A percentile compares a stretch with the other conserved stretches of the same genome.
Conservation (phyloP, 495 filamentous ascomycete genomes). For the Penicillium chermesinum region DNA sequence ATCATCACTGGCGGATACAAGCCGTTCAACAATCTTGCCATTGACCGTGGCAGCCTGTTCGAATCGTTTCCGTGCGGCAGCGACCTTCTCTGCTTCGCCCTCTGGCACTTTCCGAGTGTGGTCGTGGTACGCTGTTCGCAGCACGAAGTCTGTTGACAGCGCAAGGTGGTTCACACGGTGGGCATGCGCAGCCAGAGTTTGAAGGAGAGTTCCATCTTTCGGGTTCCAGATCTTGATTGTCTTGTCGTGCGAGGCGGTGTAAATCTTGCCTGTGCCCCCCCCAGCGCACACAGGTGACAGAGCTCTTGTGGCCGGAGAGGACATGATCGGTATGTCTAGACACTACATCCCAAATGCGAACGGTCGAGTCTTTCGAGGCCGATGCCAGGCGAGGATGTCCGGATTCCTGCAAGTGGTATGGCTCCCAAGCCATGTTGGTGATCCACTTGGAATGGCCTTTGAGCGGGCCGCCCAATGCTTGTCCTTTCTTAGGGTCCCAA, state of each 20-base stretch:
- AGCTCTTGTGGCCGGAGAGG: conserved; percentile 80
- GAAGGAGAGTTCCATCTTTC: conserved; percentile 67
- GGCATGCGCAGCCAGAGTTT: conserved; percentile 75
- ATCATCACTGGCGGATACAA: conserved; percentile 90
- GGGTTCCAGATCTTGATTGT: conserved; percentile 90
- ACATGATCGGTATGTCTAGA: conserved; percentile 72
- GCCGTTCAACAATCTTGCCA: conserved; percentile 73
- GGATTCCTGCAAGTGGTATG: conserved; percentile 76
- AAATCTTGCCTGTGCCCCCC: conserved; percentile 83
- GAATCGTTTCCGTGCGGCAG: conserved; percentile 78
- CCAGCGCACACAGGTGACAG: conserved; percentile 90
- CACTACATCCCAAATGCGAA: conserved; percentile 82
- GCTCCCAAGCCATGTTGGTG: conserved; percentile 84
- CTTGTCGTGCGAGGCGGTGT: conserved; percentile 88
- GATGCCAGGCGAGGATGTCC: conserved; percentile 78
- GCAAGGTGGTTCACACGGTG: conserved; percentile 97
- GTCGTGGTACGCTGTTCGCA: conserved; percentile 83
- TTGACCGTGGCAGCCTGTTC: conserved; percentile 78
- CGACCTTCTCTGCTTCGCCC: conserved; percentile 62
- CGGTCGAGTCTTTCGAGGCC: conserved; percentile 84
- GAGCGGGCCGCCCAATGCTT: conserved; percentile 66
- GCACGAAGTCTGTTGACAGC: conserved; percentile 86
- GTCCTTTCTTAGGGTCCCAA: conserved; percentile 84
- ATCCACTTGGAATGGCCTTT: conserved; percentile 94
- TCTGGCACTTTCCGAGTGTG: conserved; percentile 68